A percentile compares a stretch with the other conserved stretches of the same genome.
These are phyloP conservation scores for Trichophyton rubrum DNA, from an alignment of 2,329 filamentous ascomycete species.

Conservation along the genomic window DNA sequence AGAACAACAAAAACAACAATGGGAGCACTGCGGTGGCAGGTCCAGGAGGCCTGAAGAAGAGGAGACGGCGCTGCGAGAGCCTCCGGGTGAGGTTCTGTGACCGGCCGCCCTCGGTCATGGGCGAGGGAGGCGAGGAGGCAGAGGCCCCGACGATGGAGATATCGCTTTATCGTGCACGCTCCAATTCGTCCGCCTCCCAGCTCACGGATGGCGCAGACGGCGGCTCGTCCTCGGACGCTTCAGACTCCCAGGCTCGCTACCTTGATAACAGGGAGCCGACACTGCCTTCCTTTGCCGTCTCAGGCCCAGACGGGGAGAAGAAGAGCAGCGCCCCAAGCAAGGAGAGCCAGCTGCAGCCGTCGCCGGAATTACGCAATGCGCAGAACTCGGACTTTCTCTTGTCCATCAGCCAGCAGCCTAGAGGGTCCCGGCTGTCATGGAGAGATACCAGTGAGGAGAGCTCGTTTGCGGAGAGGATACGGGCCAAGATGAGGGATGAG, in stretches of 20 bases:
- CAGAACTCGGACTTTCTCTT: constrained; percentile 26
- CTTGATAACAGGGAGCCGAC: not conserved
- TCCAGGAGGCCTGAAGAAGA: constrained; percentile 13
- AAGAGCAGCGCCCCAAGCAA: not conserved
- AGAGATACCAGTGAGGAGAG: constrained; percentile 27
- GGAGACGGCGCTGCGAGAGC: constrained; percentile 47
- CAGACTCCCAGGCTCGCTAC: not conserved
- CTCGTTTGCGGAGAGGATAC: constrained; percentile 36
- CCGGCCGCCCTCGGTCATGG: constrained; percentile 66
- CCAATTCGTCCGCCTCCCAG: constrained; percentile 10
- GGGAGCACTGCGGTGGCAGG: constrained; percentile 8
- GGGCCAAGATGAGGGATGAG: constrained; percentile 41
- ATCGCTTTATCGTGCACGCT: constrained; percentile 11
- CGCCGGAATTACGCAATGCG: constrained; percentile 22
- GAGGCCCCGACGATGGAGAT: constrained; percentile 61
- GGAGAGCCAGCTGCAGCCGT: constrained; percentile 2
- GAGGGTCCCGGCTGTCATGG: constrained; percentile 29
- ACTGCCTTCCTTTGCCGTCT: constrained; percentile 6
- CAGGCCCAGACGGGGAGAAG: not conserved
- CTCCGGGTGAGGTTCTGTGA: constrained; percentile 63
- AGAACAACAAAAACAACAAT: not conserved
- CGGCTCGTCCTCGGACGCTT: not conserved
- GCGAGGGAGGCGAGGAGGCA: constrained; percentile 81
- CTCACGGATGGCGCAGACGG: constrained; percentile 8
- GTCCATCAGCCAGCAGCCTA: constrained; percentile 19